Base-by-base conservation (phyloP, 352 stramenopile species). In the Globisporangium okanoganense region DNA sequence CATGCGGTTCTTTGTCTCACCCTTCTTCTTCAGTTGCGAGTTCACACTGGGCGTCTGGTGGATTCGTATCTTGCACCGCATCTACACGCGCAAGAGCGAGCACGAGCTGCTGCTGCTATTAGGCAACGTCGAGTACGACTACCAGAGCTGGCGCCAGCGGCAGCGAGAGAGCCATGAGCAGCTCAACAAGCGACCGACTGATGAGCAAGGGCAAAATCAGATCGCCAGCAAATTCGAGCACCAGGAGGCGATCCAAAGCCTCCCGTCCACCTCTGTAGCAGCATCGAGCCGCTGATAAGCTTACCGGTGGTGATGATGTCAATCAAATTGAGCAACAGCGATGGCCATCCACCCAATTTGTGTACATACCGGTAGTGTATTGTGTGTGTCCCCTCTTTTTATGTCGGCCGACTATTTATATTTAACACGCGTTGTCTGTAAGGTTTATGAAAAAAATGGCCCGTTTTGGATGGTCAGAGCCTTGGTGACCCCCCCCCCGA, bases 111-210 rank as follows among this genome's bases (percentile, higher is more conserved):
- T 61, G 24, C 24, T 61, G 40, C 12, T 61, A 13, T 40, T 53
- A 5, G 40, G 55, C 25, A 61, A 61, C 29, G 55, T 61, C 41
- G 55, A 61, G 55, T 61, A 48, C 35, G n/a, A 58, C 52, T 58
- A 51, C 45, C 12, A 33, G 45, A 35, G 45, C 45, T 51, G 45
- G 45, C 25, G 20, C 13, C 44, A 51, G 14, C 24, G 14, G 10
- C 22, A 51, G 22, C 13, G 24, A 8, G 22, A 35, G 14, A 44
- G 45, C n/a, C n/a, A n/a, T 29, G 24, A 22, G 20, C 20, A 31
- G 20, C 44, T 5, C 12, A 3, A 50, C 1, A 12, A 50, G 12
- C 8, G 16, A 18, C n/a, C 5, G 4, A 22, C 5, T 22, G 10
- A n/a, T 6, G 20, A 5, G 12, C 44, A 50, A 31, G 22, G 10